Evolutionary conservation across 139 green algal genomes (phyloP).

Genomic region (Micractinium sp.): DNA sequence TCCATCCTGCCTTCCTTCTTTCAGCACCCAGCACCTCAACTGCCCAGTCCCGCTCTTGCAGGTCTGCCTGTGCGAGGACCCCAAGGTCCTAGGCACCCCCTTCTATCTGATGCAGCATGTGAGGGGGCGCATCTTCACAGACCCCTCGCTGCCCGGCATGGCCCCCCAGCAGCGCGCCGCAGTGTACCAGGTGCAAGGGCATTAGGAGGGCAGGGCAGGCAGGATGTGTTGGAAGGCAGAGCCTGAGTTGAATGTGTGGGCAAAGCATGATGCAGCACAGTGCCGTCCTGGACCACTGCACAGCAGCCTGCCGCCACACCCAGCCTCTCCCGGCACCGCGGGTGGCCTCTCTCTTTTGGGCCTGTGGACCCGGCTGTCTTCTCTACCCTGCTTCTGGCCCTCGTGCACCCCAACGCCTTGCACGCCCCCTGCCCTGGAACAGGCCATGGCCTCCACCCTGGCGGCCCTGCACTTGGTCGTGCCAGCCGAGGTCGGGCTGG

Average conservation of each 20-base stretch:
- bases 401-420: neutral
- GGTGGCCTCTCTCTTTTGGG: too few relatives aligned
- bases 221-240: too few relatives aligned
- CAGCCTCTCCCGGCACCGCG: too few relatives aligned
- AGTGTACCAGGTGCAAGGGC: constrained; percentile 42
- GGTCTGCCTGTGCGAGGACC: constrained; percentile 83
- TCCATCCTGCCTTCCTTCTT: neutral
- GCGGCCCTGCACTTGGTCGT: constrained; percentile 85
- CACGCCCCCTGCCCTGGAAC: too few relatives aligned
- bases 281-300: too few relatives aligned
- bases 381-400: neutral
- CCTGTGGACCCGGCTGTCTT: too few relatives aligned
- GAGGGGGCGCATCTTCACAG: constrained; percentile 75
- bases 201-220: neutral
- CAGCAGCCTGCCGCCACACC: too few relatives aligned
- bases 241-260: too few relatives aligned
- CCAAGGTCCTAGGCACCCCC: constrained; percentile 84
- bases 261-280: too few relatives aligned
- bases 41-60: neutral
- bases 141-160: constrained; percentile 78
- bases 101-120: constrained; percentile 96
- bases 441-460: constrained; percentile 70
- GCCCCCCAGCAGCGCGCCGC: constrained; percentile 36
- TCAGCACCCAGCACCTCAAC: neutral
- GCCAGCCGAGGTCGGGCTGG: constrained; percentile 60